Percentiles rank a stretch among this genome's conserved stretches.
These are phyloP conservation scores for Aspergillus coremiiformis DNA, from an alignment of 495 filamentous ascomycete genomes.

Conservation along the genomic window DNA sequence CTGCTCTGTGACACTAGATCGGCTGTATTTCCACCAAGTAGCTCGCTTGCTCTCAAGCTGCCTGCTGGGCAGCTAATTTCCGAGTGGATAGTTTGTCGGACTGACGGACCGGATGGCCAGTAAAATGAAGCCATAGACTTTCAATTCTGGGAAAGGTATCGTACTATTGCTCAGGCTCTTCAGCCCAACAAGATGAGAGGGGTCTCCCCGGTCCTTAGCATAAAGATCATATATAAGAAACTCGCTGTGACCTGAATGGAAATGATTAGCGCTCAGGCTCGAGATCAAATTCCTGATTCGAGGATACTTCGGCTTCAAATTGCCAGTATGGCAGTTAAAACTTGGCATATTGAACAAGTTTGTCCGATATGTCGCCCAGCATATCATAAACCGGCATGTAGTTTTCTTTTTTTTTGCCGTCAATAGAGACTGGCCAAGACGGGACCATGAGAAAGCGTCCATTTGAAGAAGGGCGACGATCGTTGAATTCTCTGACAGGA, in stretches of 20 bases:
- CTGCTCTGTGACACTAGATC: background rate
- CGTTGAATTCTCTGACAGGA: constrained; percentile 1
- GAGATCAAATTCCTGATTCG: constrained; percentile 10
- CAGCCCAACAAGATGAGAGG: background rate
- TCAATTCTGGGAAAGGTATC: constrained; percentile 4
- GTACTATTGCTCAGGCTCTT: background rate
- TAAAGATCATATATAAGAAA: constrained; percentile 5
- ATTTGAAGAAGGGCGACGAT: background rate
- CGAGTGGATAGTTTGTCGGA: constrained; percentile 7
- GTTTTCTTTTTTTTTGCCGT: no score
- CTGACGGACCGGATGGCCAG: constrained; percentile 12
- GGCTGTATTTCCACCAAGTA: background rate
- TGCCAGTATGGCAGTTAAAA: background rate
- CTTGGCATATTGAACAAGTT: background rate
- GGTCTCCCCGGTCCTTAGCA: constrained; percentile 1
- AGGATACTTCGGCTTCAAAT: constrained; percentile 1
- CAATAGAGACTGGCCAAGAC: no score
- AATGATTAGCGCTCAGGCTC: constrained; percentile 14
- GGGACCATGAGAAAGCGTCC: background rate
- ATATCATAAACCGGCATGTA: background rate
- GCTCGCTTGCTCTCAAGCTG: constrained; percentile 1
- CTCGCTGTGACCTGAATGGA: constrained; percentile 14
- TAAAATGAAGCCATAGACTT: background rate
- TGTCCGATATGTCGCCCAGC: background rate
- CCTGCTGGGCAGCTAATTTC: constrained; percentile 1